Evolutionary conservation across 1,139 yeast species (phyloP).

Genomic region (Debaryomycetaceae sp.): DNA sequence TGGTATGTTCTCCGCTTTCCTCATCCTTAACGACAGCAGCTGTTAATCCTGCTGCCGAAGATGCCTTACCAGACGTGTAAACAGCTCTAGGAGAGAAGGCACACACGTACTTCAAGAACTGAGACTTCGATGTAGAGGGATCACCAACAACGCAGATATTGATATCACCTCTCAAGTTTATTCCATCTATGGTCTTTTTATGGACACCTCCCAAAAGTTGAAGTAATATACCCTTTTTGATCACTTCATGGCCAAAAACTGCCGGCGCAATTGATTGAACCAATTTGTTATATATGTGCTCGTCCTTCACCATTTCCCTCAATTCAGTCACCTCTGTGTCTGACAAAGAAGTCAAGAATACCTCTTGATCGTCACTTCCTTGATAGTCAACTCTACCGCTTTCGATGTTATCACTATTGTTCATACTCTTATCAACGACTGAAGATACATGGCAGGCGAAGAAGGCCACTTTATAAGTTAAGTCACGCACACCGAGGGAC

Average conservation of each 20-base stretch:
- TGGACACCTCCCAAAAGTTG: constrained; percentile 97
- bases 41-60: constrained; percentile 97
- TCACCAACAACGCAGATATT: constrained; percentile 97
- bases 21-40: constrained; percentile 98
- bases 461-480: constrained; percentile 89
- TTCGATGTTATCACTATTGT: constrained; percentile 24
- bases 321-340: constrained; percentile 82
- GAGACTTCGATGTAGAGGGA: constrained; percentile 97
- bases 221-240: constrained; percentile 85
- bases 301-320: constrained; percentile 88
- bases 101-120: constrained; percentile 89
- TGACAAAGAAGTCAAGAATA: constrained; percentile 73
- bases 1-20: constrained; percentile 95
- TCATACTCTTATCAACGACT: constrained; percentile 45
- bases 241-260: constrained; percentile 92
- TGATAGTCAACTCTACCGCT: constrained; percentile 27
- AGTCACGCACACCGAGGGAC: constrained; percentile 87
- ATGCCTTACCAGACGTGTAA: constrained; percentile 97
- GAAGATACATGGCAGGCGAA: constrained; percentile 84
- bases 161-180: constrained; percentile 93
- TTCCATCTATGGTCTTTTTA: constrained; percentile 90
- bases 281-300: constrained; percentile 77
- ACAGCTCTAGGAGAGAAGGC: constrained; percentile 92
- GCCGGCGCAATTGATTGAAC: constrained; percentile 95
- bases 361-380: constrained; percentile 64